Evolutionary conservation across 805 yeast genomes (phyloP).

Genomic region (Hanseniaspora hatyaiensis): DNA sequence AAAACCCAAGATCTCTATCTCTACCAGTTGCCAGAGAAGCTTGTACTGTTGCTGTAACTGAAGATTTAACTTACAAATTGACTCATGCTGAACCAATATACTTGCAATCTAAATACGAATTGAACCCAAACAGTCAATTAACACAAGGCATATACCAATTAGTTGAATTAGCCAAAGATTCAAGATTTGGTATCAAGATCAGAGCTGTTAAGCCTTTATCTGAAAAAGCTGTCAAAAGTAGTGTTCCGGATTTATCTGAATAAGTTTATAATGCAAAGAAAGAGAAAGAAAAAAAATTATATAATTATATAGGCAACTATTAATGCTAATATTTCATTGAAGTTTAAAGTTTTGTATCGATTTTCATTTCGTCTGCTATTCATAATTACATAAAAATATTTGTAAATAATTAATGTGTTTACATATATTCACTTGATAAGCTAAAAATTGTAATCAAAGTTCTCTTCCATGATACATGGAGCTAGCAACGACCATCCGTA

Average conservation of each 20-base stretch:
- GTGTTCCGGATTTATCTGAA: slow-evolving; percentile 15
- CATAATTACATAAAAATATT: too few species aligned
- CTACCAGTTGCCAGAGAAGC: slow-evolving; percentile 66
- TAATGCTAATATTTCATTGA: background rate
- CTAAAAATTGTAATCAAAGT: slow-evolving; percentile 41
- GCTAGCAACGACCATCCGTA: slow-evolving; percentile 89
- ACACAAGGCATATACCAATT: slow-evolving; percentile 42
- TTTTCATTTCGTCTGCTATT: background rate
- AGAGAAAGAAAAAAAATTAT: background rate
- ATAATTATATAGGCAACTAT: background rate
- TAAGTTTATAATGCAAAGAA: too few species aligned
- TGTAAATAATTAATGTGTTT: too few species aligned
- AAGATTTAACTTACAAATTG: slow-evolving; percentile 58
- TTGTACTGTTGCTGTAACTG: slow-evolving; percentile 52
- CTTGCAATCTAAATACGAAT: slow-evolving; percentile 69
- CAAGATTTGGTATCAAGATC: slow-evolving; percentile 55
- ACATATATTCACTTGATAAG: too few species aligned
- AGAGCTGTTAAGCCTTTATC: slow-evolving; percentile 50
- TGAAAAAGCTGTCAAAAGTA: slow-evolving; percentile 12
- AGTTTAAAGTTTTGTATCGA: background rate
- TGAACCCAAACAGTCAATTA: slow-evolving; percentile 37
- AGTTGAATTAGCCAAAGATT: slow-evolving; percentile 50
- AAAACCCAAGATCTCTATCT: slow-evolving; percentile 36
- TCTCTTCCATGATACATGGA: slow-evolving; percentile 80
- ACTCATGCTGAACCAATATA: slow-evolving; percentile 64